Conservation (phyloP, 495 filamentous ascomycete species). For the Oleoguttula mirabilis region DNA sequence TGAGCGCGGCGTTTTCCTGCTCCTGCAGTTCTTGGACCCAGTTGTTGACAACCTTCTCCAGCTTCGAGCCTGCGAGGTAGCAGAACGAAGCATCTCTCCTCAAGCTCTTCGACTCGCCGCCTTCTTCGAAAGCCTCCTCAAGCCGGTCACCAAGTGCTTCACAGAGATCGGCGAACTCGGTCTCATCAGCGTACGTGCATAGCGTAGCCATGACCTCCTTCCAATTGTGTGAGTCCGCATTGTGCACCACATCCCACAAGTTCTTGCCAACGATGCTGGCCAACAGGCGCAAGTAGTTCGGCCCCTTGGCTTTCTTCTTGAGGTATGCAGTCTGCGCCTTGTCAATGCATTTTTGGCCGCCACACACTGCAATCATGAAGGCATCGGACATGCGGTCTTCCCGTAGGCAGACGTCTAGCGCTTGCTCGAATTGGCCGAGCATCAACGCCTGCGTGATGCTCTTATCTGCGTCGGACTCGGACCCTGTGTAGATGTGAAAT, state of each 20-base stretch:
- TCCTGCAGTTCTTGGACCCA: constrained; percentile 86
- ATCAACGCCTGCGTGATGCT: constrained; percentile 77
- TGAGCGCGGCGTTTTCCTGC: constrained; percentile 59
- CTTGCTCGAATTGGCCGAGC: constrained; percentile 80
- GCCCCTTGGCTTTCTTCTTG: constrained; percentile 54
- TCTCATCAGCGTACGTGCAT: constrained; percentile 83
- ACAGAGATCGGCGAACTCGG: constrained; percentile 91
- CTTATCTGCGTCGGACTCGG: constrained; percentile 70
- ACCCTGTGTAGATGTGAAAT: constrained; percentile 71
- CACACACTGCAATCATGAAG: constrained; percentile 96
- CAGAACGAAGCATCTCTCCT: constrained; percentile 90
- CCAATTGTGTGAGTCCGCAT: constrained; percentile 85
- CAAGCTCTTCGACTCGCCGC: constrained; percentile 37
- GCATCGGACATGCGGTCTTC: constrained; percentile 88
- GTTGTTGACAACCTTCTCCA: constrained; percentile 90
- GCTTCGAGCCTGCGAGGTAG: constrained; percentile 84
- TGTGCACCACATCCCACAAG: constrained; percentile 95
- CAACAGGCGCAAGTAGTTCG: constrained; percentile 85
- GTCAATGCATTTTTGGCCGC: constrained; percentile 83
- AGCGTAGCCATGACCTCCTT: constrained; percentile 92
- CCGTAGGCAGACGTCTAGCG: constrained; percentile 73
- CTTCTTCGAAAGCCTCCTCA: constrained; percentile 49
- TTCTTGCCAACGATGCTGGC: constrained; percentile 92
- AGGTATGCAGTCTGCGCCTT: constrained; percentile 91
- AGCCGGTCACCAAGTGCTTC: constrained; percentile 90